Evolutionary conservation across 75 land plant genomes (phyloP), one percentile per base, ranked within the genome.

Genomic region (Chamaecyparis obtusa): DNA sequence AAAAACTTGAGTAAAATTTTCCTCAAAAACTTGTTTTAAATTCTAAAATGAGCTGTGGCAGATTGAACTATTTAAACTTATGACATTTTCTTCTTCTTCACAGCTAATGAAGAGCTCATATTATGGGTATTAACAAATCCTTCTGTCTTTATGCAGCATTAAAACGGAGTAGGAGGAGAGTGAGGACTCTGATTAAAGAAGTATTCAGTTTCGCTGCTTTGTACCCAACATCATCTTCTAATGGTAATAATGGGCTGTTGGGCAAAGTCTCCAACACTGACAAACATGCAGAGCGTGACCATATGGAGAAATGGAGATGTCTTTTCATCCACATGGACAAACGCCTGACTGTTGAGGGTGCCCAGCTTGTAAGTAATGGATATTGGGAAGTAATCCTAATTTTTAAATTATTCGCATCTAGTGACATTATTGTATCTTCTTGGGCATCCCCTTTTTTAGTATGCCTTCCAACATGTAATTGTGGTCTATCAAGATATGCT

Each of bases 121-220:
- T 49, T n/a, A 33, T 84, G 17, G 14, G 3, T 84, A 51, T n/a
- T 84, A 19, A 84, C 64, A 19, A 21, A 51, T 5, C 24, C 32
- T 67, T 16, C 21, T 1, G 36, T 16, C 48, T 72, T 39, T 60
- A 19, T 86, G 57, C 92, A 92, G 91, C 93, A 83, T 83, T 92
- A 85, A 85, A 87, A 21, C 90, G 93, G n/a, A 92, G 93, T 79
- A 89, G 89, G 86, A 90, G 89, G 83, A 92, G 90, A 74, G 87
- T 92, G 32, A 88, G 85, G n/a, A 85, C 88, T 55, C 85, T 89
- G 27, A 88, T 92, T 37, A 75, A 85, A 21, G 91, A 89, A 77
- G 90, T 87, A 37, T 80, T 92, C 21, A 54, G 85, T 35, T 35
- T 33, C 9, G 37, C 85, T 56, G 15, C 64, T 33, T 54, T 30